Evolutionary conservation across 345 rosid genomes (phyloP).

Genomic region (Chamaenerion angustifolium): DNA sequence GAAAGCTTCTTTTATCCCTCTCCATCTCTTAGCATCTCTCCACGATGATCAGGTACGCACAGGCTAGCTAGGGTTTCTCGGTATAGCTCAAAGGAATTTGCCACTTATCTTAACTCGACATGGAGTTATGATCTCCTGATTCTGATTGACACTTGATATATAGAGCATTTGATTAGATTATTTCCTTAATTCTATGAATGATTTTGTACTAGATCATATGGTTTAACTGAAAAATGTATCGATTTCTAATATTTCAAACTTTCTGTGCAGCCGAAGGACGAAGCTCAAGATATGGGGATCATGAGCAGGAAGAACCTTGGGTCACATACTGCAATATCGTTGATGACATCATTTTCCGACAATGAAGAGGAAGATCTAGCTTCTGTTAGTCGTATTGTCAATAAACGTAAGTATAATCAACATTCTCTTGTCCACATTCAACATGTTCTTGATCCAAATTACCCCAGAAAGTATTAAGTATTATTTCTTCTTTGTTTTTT

Average conservation of each 20-base stretch:
- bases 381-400: constrained; percentile 41
- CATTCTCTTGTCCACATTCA: neutral
- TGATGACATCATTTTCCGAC: constrained; percentile 38
- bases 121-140: too few species aligned
- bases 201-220: too few species aligned
- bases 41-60: constrained; percentile 27
- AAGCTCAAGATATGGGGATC: constrained; percentile 16
- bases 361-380: constrained; percentile 51
- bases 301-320: constrained; percentile 14
- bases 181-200: too few species aligned
- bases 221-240: too few species aligned
- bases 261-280: constrained; percentile 29
- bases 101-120: too few species aligned
- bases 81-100: too few species aligned
- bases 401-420: constrained; percentile 50
- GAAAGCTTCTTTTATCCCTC: constrained; percentile 78
- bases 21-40: constrained; percentile 66
- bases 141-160: too few species aligned
- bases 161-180: too few species aligned
- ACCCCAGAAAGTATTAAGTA: neutral
- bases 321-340: constrained; percentile 22
- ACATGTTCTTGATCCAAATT: neutral
- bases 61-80: too few species aligned
- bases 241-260: too few species aligned
- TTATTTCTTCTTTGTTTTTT: neutral